Evolutionary conservation across 345 rosid genomes (phyloP).

Genomic region (Hibiscus tridactylites): DNA sequence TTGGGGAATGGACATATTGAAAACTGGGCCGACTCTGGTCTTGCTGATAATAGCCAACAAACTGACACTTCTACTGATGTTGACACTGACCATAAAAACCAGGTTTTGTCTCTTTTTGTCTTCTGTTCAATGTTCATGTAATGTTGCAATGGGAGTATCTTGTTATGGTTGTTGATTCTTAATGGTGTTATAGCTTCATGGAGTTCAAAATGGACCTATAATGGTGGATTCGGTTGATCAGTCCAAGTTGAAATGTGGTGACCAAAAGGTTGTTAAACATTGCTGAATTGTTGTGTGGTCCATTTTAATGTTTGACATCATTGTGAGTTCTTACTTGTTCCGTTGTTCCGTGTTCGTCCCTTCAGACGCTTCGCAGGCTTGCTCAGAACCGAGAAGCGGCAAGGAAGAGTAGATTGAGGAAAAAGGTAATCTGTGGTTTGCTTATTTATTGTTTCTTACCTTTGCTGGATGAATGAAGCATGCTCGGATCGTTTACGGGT

Average conservation of each 20-base stretch:
- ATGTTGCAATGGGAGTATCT: neutral
- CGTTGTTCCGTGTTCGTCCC: neutral
- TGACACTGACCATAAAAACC: constrained; percentile 75
- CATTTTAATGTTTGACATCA: neutral
- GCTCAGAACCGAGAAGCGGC: constrained; percentile 97
- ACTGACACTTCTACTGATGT: constrained; percentile 95
- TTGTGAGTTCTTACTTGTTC: neutral
- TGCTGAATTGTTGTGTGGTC: neutral
- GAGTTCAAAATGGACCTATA: constrained; percentile 36
- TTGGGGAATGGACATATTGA: constrained; percentile 59
- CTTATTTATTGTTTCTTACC: neutral
- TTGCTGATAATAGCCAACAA: constrained; percentile 84
- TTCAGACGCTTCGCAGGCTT: constrained; percentile 65
- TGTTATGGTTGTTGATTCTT: neutral
- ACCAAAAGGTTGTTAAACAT: constrained; percentile 44
- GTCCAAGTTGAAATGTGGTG: constrained; percentile 47
- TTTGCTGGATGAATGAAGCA: neutral
- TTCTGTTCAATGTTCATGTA: neutral
- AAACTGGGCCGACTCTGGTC: constrained; percentile 81
- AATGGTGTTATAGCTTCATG: constrained; percentile 30
- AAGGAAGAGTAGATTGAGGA: constrained; percentile 80
- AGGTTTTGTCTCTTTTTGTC: constrained; percentile 39
- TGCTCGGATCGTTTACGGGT: neutral
- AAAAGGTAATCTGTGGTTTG: constrained; percentile 47
- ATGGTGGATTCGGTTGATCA: constrained; percentile 53